Percentiles rank a stretch among this genome's conserved stretches.
Conservation (phyloP, 306 rosid species). For the Sphenostylis stenocarpa region DNA sequence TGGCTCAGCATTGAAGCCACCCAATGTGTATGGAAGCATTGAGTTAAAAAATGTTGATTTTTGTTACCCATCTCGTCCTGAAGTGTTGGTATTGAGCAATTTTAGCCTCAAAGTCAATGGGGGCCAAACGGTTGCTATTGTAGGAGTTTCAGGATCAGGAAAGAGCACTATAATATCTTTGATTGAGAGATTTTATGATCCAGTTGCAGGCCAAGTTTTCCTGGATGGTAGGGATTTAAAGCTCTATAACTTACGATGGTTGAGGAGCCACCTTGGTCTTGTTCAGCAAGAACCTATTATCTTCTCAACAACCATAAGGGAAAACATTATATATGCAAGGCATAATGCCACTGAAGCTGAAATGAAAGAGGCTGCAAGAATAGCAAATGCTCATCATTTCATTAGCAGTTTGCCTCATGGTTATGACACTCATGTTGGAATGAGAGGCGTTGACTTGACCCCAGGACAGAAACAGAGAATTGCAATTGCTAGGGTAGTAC, state of each 20-base stretch:
- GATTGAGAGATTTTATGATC: slow-evolving; percentile 95
- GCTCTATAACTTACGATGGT: slow-evolving; percentile 89
- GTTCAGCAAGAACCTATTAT: slow-evolving; percentile 99
- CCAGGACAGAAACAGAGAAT: slow-evolving; percentile 99
- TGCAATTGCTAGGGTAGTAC: slow-evolving; percentile 94
- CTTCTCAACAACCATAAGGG: slow-evolving; percentile 96
- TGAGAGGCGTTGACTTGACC: slow-evolving; percentile 98
- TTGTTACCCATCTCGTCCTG: slow-evolving; percentile 97
- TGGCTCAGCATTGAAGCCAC: slow-evolving; percentile 82
- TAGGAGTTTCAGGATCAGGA: slow-evolving; percentile 99
- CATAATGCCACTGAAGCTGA: slow-evolving; percentile 99
- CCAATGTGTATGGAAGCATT: slow-evolving; percentile 93
- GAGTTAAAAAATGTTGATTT: slow-evolving; percentile 92
- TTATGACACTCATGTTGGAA: slow-evolving; percentile 98
- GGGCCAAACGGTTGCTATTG: slow-evolving; percentile 95
- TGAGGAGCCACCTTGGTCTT: slow-evolving; percentile 94
- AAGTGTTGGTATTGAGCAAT: slow-evolving; percentile 90
- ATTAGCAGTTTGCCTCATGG: slow-evolving; percentile 99
- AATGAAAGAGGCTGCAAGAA: slow-evolving; percentile 99
- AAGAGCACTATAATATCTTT: slow-evolving; percentile 96
- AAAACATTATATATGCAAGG: slow-evolving; percentile 96
- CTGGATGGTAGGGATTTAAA: slow-evolving; percentile 94
- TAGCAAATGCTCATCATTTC: slow-evolving; percentile 99
- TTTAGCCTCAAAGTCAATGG: slow-evolving; percentile 93
- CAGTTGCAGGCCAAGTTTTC: slow-evolving; percentile 96